These are phyloP conservation scores for Penicillium paxilli DNA, from an alignment of 495 filamentous ascomycete species.

Conservation along the genomic window DNA sequence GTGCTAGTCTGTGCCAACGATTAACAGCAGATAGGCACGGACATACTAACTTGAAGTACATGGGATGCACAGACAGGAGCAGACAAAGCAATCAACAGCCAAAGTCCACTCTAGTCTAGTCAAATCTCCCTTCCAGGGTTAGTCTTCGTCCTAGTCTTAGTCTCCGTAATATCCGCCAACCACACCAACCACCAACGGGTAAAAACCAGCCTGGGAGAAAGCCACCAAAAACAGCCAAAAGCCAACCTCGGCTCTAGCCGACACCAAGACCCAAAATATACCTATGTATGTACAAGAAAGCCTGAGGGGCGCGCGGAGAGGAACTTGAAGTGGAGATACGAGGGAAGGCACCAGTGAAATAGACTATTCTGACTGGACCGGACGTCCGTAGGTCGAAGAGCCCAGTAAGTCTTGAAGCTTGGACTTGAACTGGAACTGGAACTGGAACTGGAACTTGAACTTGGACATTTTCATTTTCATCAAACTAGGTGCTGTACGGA, in stretches of 20 bases:
- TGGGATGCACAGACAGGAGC: no score
- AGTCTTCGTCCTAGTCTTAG: no score
- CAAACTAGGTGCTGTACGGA: conserved; percentile 1
- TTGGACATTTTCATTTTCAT: background rate
- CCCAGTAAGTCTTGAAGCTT: background rate
- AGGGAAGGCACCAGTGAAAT: conserved; percentile 10
- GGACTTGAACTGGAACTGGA: no score
- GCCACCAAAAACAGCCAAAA: background rate
- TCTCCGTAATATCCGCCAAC: no score
- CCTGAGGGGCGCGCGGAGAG: conserved; percentile 1
- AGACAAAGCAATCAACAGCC: no score
- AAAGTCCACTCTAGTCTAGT: no score
- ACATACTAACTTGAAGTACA: no score
- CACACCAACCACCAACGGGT: background rate
- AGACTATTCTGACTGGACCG: conserved; percentile 16
- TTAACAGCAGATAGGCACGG: no score
- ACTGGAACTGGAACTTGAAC: no score
- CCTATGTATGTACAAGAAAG: background rate
- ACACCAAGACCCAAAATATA: background rate
- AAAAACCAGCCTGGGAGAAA: background rate
- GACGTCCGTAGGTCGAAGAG: conserved; percentile 18
- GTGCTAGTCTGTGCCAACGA: no score
- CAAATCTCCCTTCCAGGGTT: no score
- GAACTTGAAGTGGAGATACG: conserved; percentile 6
- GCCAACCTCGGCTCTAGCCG: background rate